A percentile compares a stretch with the other conserved stretches of the same genome.
These are phyloP conservation scores for Jatropha curcas DNA, from an alignment of 345 rosid species.

Conservation along the genomic window DNA sequence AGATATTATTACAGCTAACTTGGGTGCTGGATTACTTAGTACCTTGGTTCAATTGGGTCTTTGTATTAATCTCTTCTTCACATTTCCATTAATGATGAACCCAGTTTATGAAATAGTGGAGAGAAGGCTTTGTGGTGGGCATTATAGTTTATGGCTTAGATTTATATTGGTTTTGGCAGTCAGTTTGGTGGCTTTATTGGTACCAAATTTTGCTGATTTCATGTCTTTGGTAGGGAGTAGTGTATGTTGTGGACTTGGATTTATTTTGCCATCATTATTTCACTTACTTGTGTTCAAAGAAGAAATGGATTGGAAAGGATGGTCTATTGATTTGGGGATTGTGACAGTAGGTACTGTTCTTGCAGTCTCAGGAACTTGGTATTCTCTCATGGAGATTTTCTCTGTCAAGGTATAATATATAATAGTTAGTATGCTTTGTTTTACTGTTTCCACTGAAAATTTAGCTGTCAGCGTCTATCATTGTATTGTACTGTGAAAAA, in stretches of 20 bases:
- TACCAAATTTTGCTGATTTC: conserved; percentile 87
- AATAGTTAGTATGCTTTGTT: neutral
- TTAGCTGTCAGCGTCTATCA: neutral
- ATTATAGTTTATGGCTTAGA: conserved; percentile 73
- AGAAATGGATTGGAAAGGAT: conserved; percentile 63
- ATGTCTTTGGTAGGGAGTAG: conserved; percentile 89
- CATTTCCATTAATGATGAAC: conserved; percentile 93
- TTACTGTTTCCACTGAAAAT: neutral
- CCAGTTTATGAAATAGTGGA: conserved; percentile 87
- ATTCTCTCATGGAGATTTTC: conserved; percentile 63
- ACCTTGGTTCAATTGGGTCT: conserved; percentile 72
- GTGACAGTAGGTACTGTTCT: conserved; percentile 52
- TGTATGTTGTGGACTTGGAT: conserved; percentile 74
- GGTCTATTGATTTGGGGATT: conserved; percentile 56
- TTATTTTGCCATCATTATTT: conserved; percentile 75
- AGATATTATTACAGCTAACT: conserved; percentile 77
- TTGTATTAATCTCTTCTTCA: conserved; percentile 78
- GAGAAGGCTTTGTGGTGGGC: conserved; percentile 61
- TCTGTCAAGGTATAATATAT: conserved; percentile 13
- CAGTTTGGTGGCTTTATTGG: conserved; percentile 62
- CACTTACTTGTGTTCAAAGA: conserved; percentile 83
- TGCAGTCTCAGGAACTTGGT: conserved; percentile 79
- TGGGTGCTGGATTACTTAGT: conserved; percentile 64
- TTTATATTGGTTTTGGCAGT: conserved; percentile 70
- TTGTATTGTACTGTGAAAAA: neutral